Conservation (phyloP, 768 basidiomycete species). For the Scleroderma citrinum region DNA sequence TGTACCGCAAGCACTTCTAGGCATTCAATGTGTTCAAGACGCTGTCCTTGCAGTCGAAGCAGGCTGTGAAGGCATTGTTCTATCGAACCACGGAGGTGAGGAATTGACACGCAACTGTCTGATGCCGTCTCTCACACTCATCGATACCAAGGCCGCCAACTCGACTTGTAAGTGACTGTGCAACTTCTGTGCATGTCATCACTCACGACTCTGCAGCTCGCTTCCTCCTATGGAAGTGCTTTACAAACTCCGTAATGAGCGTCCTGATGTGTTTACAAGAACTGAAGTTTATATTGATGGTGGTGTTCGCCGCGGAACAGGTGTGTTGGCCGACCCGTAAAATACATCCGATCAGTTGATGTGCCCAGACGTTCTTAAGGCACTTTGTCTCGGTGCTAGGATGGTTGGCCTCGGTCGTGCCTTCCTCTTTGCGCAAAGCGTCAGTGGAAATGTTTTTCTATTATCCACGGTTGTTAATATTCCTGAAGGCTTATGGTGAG, state of each 20-base stretch:
- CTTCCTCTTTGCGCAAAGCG: constrained; percentile 83
- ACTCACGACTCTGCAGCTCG: constrained; percentile 42
- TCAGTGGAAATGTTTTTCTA: constrained; percentile 28
- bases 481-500: constrained; percentile 63
- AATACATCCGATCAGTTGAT: neutral
- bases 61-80: constrained; percentile 81
- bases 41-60: constrained; percentile 78
- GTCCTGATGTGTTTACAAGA: constrained; percentile 69
- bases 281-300: constrained; percentile 89
- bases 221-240: constrained; percentile 77
- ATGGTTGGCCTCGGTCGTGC: constrained; percentile 83
- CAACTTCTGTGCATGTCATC: neutral
- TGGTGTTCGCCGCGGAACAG: constrained; percentile 67
- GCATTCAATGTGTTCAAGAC: constrained; percentile 77
- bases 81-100: constrained; percentile 88
- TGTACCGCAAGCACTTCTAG: too few species aligned
- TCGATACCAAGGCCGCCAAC: constrained; percentile 50
- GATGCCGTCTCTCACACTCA: neutral
- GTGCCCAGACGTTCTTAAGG: constrained; percentile 72
- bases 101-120: neutral
- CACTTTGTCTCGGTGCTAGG: constrained; percentile 81
- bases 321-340: constrained; percentile 28
- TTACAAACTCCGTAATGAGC: constrained; percentile 61
- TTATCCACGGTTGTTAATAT: constrained; percentile 4
- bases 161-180: constrained; percentile 58